Evolutionary conservation across 2,329 filamentous ascomycete genomes (phyloP).

Genomic region (Clarireedia paspali): DNA sequence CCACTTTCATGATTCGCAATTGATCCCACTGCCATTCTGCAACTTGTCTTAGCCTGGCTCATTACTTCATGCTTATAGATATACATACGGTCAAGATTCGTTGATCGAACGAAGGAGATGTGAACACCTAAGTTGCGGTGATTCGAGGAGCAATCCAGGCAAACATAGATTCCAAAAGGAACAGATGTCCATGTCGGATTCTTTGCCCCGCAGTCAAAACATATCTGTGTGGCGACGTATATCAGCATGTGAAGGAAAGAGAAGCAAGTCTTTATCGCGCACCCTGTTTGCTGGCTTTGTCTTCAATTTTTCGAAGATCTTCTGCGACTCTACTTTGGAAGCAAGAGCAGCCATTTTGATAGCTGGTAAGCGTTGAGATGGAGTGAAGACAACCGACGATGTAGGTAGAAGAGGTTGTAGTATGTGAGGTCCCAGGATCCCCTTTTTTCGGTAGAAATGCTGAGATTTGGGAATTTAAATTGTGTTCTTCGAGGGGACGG

Average conservation of each 20-base stretch:
- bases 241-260: constrained; percentile 13
- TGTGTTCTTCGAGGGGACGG: constrained; percentile 12
- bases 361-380: not conserved
- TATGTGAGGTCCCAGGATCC: not conserved
- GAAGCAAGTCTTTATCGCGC: constrained; percentile 27
- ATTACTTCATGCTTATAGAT: constrained; percentile 7
- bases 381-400: not conserved
- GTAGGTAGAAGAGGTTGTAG: not conserved
- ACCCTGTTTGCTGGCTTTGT: constrained; percentile 93
- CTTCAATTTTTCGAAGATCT: constrained; percentile 97
- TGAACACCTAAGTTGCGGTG: constrained; percentile 97
- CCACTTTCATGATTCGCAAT: constrained; percentile 93
- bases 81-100: constrained; percentile 90
- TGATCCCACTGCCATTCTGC: constrained; percentile 98
- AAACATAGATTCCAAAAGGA: constrained; percentile 94
- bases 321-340: constrained; percentile 89
- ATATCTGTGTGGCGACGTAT: constrained; percentile 53
- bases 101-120: constrained; percentile 97
- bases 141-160: constrained; percentile 93
- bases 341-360: constrained; percentile 57
- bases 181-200: constrained; percentile 98
- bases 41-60: constrained; percentile 19
- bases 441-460: constrained; percentile 12
- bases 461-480: constrained; percentile 6
- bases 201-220: constrained; percentile 96